Percentiles rank a stretch among this genome's conserved stretches.
phyloP scores from a whole-genome alignment of 2,329 filamentous ascomycete species.

The Paramyrothecium sp. region DNA sequence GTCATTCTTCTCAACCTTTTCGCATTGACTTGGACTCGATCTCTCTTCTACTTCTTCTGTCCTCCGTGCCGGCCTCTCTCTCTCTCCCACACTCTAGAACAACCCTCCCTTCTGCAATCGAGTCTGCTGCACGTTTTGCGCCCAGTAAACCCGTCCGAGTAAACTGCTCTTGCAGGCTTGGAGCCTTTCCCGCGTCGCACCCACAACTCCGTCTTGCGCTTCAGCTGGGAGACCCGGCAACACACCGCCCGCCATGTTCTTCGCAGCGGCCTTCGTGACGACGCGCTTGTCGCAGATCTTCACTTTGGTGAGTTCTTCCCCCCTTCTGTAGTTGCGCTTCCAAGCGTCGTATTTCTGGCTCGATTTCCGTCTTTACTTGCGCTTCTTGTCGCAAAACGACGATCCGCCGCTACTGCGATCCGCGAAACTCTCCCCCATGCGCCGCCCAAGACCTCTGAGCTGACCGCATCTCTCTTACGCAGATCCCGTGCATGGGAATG shows the following conservation, averaged over 20 bases:
- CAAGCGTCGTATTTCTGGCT: too few relatives aligned
- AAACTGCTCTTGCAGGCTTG: too few relatives aligned
- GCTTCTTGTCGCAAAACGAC: too few relatives aligned
- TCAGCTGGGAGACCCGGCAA: background rate
- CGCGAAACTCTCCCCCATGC: too few relatives aligned
- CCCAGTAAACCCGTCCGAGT: too few relatives aligned
- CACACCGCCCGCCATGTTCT: constrained; percentile 49
- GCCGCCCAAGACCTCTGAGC: background rate
- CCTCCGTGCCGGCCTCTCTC: too few relatives aligned
- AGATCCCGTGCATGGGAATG: constrained; percentile 68
- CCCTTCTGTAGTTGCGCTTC: background rate
- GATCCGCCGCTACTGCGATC: too few relatives aligned
- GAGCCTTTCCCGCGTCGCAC: background rate
- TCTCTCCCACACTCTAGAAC: too few relatives aligned
- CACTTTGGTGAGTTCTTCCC: constrained; percentile 51
- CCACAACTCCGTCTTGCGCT: background rate
- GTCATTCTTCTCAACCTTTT: background rate
- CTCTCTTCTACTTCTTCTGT: background rate
- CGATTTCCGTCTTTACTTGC: too few relatives aligned
- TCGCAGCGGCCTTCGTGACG: constrained; percentile 61
- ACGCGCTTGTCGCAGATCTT: constrained; percentile 62
- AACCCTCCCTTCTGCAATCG: background rate
- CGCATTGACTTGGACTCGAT: background rate
- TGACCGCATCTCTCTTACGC: background rate
- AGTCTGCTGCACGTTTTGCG: background rate